Evolutionary conservation across 352 stramenopile species (phyloP), one percentile per base, ranked within the genome.

Genomic region (Pythium sp.): DNA sequence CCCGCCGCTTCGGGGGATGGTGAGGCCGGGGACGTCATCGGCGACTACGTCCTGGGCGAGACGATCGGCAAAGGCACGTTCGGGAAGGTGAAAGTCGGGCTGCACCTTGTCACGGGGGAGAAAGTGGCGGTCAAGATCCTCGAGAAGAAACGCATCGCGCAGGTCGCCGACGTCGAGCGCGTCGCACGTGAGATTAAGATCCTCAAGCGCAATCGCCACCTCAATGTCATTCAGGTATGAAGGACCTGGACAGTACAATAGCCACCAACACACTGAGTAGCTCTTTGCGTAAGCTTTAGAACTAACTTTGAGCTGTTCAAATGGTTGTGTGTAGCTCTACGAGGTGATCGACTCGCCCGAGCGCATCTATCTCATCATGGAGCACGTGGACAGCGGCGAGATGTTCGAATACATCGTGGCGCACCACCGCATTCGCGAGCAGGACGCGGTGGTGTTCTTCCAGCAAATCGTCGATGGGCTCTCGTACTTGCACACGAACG

Each of bases 391-490:
- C 65, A 89, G 88, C 15, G 91, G 89, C 41, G 92, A 98, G 68
- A 91, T 98, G 77, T 98, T 98, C 69, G 90, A 98, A 74, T 97
- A 98, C 72, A 98, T 98, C 65, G 93, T 98, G n/a, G 71, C 85
- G 7, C 84, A 96, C 61, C 82, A 95, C 49, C 84, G 87, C 7
- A 84, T 98, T 38, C 76, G 86, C 18, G 94, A 98, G 62, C 57
- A 75, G 14, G 78, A 96, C 55, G 91, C 91, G 6, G 78, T 80
- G 5, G 64, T 73, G 36, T 88, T 98, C 58, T 98, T 98, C 67
- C 77, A 87, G 61, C 92, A 98, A 70, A 92, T 98, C 53, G 75
- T 98, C 8, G 90, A 98, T 26, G 93, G 92, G 3, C 78, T 98
- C 6, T 84, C 93, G 43, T 97, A 98, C 63, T 77, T 98, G 28